Percentiles rank a stretch among this genome's conserved stretches.
Evolutionary conservation across 805 yeast species (phyloP).

Genomic region (Lipomyces sp.): DNA sequence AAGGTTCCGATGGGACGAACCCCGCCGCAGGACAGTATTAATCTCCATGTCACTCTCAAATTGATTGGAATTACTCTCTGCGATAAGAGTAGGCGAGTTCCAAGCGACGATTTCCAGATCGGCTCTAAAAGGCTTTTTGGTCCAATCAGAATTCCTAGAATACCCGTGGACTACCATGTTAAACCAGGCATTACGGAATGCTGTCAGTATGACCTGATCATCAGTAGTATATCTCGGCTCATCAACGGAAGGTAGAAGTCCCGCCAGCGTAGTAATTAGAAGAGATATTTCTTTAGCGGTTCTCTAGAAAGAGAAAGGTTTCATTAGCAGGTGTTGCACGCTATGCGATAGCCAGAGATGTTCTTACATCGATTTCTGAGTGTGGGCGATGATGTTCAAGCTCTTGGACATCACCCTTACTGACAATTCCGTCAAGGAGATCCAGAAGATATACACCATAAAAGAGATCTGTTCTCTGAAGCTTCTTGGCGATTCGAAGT

Average conservation of each 20-base stretch:
- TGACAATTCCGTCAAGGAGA: slow-evolving; percentile 66
- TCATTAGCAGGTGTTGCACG: neutral
- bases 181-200: slow-evolving; percentile 91
- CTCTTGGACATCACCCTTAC: slow-evolving; percentile 77
- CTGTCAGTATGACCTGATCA: slow-evolving; percentile 57
- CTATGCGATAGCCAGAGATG: slow-evolving; percentile 2
- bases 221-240: slow-evolving; percentile 50
- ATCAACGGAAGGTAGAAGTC: slow-evolving; percentile 64
- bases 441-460: slow-evolving; percentile 66
- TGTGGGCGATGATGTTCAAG: slow-evolving; percentile 80
- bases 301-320: slow-evolving; percentile 5
- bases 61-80: slow-evolving; percentile 76
- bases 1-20: slow-evolving; percentile 80
- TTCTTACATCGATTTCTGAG: slow-evolving; percentile 36
- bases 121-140: slow-evolving; percentile 49
- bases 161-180: slow-evolving; percentile 92
- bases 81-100: slow-evolving; percentile 84
- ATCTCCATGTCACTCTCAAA: slow-evolving; percentile 91
- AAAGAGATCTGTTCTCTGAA: slow-evolving; percentile 49
- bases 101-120: slow-evolving; percentile 76
- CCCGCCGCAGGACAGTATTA: slow-evolving; percentile 87
- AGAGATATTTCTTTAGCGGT: slow-evolving; percentile 71
- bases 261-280: slow-evolving; percentile 75
- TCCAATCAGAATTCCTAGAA: slow-evolving; percentile 61
- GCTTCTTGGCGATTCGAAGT: slow-evolving; percentile 47